Evolutionary conservation across 2,329 filamentous ascomycete genomes (phyloP), one percentile per base, ranked within the genome.

Genomic region (Knufia petricola): DNA sequence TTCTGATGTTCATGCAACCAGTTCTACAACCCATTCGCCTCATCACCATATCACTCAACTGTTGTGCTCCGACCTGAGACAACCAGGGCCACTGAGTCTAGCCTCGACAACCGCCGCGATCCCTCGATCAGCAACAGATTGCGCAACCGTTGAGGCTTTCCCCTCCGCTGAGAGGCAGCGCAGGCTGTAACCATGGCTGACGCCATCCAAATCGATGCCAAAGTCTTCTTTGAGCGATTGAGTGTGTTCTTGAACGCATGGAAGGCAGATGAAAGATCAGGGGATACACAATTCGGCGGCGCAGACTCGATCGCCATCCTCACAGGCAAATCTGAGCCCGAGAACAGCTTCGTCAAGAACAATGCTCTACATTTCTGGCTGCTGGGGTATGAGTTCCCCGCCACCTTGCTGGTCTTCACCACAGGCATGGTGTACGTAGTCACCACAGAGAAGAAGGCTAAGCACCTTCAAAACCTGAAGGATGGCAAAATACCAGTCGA

Each of bases 281-380:
- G 85, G 65, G 55, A 59, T 47, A 76, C 81, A 62, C 71, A 90
- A 55, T 98, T 96, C 68, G 82, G 79, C 59, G 90, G 89, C 63
- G 89, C 81, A 57, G 81, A 82, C 56, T 94, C 90, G 52, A 86
- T 98, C 61, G 73, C 92, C 60, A 78, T 95, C 52, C 77, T 94
- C 64, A 92, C 95, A 78, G 92, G 92, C 68, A 98, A 95, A 74
- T 88, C 88, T 55, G 87, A 92, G 62, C 52, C 57, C 30, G 89
- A 95, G 62, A 77, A 79, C 36, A 84, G 83, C 55, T 95, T 94
- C 61, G 82, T 90, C 69, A 98, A 98, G 75, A 94, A 89, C 63
- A 95, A 95, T 67, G 88, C 92, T 19, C 84, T 95, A 69, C 92
- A 96, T 73, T 94, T 96, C 69, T 98, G 94, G 94, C 77, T 98